Evolutionary conservation across 306 rosid genomes (phyloP).

Genomic region (Amphicarpaea edgeworthii): DNA sequence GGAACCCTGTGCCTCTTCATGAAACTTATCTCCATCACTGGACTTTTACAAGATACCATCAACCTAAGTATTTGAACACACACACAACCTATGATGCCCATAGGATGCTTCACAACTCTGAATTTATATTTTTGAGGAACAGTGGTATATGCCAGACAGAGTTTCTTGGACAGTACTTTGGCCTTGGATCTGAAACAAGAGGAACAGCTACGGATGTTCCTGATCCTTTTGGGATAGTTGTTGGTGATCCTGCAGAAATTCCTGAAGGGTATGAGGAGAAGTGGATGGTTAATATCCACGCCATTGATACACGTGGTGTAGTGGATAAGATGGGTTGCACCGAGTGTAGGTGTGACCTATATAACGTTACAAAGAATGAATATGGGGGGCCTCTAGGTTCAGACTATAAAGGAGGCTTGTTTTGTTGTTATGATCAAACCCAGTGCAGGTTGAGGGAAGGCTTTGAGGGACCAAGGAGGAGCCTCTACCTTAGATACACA

Average conservation of each 20-base stretch:
- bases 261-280: conserved; percentile 75
- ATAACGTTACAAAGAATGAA: conserved; percentile 61
- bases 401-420: conserved; percentile 66
- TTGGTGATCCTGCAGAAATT: conserved; percentile 64
- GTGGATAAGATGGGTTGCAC: conserved; percentile 68
- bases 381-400: conserved; percentile 50
- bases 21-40: conserved; percentile 89
- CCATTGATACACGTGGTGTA: conserved; percentile 74
- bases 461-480: conserved; percentile 56
- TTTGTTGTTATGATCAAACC: conserved; percentile 65
- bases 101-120: conserved; percentile 19
- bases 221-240: conserved; percentile 70
- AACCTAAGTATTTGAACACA: background rate
- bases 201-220: conserved; percentile 64
- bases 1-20: conserved; percentile 66
- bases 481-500: conserved; percentile 69
- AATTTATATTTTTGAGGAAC: conserved; percentile 40
- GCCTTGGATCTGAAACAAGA: conserved; percentile 78
- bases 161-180: conserved; percentile 56
- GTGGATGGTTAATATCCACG: conserved; percentile 79
- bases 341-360: conserved; percentile 75
- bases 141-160: conserved; percentile 62
- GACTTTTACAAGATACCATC: conserved; percentile 45
- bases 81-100: conserved; percentile 13
- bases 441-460: conserved; percentile 65